A percentile compares a stretch with the other conserved stretches of the same genome.
These are phyloP conservation scores for Leccinum boreale DNA, from an alignment of 768 basidiomycete species.

Conservation along the genomic window DNA sequence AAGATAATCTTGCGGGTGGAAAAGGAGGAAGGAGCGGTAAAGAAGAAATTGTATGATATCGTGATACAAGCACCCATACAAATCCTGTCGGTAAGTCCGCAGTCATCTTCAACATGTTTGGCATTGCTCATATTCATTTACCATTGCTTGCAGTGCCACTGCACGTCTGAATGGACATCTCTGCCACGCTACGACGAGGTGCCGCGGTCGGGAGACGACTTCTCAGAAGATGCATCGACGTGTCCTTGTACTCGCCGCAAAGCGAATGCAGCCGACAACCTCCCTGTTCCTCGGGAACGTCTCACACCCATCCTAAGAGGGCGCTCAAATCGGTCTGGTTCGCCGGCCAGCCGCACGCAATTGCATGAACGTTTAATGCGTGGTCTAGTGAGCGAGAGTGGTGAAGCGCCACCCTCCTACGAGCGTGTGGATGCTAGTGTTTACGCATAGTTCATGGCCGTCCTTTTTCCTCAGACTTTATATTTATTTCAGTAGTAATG, in stretches of 20 bases:
- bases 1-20: slow-evolving; percentile 86
- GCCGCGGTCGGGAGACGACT: slow-evolving; percentile 3
- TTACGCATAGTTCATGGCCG: not conserved
- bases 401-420: slow-evolving; percentile 72
- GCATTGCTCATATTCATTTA: not conserved
- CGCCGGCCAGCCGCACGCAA: slow-evolving; percentile 39
- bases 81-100: slow-evolving; percentile 74
- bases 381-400: slow-evolving; percentile 76
- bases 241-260: slow-evolving; percentile 42
- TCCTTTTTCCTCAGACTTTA: not conserved
- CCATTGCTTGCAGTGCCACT: slow-evolving; percentile 57
- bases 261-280: slow-evolving; percentile 8
- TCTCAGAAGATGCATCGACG: slow-evolving; percentile 9
- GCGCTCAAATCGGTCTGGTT: slow-evolving; percentile 34
- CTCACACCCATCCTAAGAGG: slow-evolving; percentile 33
- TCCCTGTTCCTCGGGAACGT: slow-evolving; percentile 21
- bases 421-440: not conserved
- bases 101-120: not conserved
- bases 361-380: slow-evolving; percentile 80
- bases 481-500: not conserved
- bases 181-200: slow-evolving; percentile 70
- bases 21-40: slow-evolving; percentile 66
- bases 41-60: slow-evolving; percentile 82
- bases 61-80: slow-evolving; percentile 82
- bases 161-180: slow-evolving; percentile 74